Conservation (phyloP, 306 rosid species). For the Psophocarpus tetragonolobus region DNA sequence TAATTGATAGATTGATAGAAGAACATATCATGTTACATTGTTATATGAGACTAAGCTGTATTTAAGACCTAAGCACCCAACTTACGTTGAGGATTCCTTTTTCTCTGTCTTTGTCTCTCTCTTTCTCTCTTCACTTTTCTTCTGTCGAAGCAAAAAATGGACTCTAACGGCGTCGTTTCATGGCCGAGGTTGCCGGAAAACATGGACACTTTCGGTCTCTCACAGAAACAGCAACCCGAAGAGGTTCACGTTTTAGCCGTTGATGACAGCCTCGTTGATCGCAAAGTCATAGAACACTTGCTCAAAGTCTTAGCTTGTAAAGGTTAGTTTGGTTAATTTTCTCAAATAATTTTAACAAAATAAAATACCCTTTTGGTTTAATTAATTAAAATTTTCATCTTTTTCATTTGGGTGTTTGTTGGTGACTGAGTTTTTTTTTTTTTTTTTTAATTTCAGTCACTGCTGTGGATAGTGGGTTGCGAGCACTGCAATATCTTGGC, state of each 20-base stretch:
- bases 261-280: conserved; percentile 83
- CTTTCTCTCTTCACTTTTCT: neutral
- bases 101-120: neutral
- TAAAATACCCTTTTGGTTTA: neutral
- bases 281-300: conserved; percentile 74
- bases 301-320: conserved; percentile 69
- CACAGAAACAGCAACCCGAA: conserved; percentile 41
- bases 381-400: neutral
- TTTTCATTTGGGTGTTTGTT: neutral
- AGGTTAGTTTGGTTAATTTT: conserved; percentile 66
- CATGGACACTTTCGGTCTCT: conserved; percentile 36
- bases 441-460: conserved; percentile 55
- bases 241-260: conserved; percentile 87
- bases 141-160: conserved; percentile 40
- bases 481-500: conserved; percentile 81
- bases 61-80: conserved; percentile 32
- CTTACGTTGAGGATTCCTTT: conserved; percentile 15
- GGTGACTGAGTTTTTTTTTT: neutral
- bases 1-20: conserved; percentile 29
- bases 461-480: conserved; percentile 76
- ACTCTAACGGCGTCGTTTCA: conserved; percentile 46
- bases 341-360: neutral
- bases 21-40: conserved; percentile 26
- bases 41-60: conserved; percentile 20
- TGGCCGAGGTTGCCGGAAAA: conserved; percentile 42